A percentile compares a stretch with the other conserved stretches of the same genome.
Conservation (phyloP, 345 rosid genomes). For the Lagerstroemia speciosa region DNA sequence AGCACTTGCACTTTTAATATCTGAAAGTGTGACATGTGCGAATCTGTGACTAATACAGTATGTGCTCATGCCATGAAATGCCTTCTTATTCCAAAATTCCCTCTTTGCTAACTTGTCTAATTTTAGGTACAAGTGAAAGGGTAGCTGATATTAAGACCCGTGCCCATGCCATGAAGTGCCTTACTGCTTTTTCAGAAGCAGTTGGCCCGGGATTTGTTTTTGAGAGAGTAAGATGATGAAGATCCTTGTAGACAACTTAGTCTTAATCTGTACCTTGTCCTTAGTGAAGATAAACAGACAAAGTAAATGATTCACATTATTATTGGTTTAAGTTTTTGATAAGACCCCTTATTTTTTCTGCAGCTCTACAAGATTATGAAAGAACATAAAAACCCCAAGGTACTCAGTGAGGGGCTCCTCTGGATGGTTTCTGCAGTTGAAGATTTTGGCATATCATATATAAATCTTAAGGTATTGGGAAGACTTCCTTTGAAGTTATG, state of each 20-base stretch:
- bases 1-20: neutral
- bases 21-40: neutral
- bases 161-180: constrained; percentile 93
- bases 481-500: constrained; percentile 9
- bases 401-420: constrained; percentile 86
- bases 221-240: constrained; percentile 55
- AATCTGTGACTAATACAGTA: neutral
- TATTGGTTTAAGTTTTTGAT: neutral
- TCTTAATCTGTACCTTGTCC: neutral
- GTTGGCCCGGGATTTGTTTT: constrained; percentile 98
- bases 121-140: constrained; percentile 80
- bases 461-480: constrained; percentile 74
- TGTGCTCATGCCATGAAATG: neutral
- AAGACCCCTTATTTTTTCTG: constrained; percentile 7
- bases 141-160: constrained; percentile 98
- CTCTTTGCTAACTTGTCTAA: constrained; percentile 6
- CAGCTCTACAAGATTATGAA: constrained; percentile 90
- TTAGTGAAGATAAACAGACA: neutral
- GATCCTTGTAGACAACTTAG: neutral
- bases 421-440: constrained; percentile 98
- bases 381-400: constrained; percentile 99
- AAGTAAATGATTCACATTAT: neutral
- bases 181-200: constrained; percentile 81
- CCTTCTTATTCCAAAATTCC: neutral
- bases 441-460: constrained; percentile 83